These are phyloP conservation scores for Globisporangium canariense DNA, from an alignment of 352 stramenopile genomes.

Conservation along the genomic window DNA sequence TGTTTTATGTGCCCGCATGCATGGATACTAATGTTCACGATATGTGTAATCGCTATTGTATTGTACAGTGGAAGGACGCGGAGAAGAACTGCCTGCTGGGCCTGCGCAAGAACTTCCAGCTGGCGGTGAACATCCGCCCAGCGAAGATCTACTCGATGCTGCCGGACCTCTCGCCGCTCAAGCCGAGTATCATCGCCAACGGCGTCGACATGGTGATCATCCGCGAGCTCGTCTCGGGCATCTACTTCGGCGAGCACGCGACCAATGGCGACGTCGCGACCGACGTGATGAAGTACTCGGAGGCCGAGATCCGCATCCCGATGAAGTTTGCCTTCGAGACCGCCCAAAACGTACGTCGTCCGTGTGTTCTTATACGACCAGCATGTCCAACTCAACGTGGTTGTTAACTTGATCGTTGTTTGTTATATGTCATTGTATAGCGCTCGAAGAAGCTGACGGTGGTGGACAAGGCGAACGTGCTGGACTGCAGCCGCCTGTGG, in stretches of 20 bases:
- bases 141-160: constrained; percentile 98
- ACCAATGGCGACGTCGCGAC: constrained; percentile 65
- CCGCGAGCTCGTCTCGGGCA: constrained; percentile 97
- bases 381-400: not conserved
- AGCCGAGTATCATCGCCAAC: constrained; percentile 94
- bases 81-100: constrained; percentile 97
- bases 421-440: constrained; percentile 58
- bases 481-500: constrained; percentile 94
- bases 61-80: constrained; percentile 73
- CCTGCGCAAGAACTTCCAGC: constrained; percentile 96
- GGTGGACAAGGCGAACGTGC: constrained; percentile 99
- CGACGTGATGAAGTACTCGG: constrained; percentile 98
- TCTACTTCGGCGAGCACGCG: constrained; percentile 96
- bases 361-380: too few species aligned
- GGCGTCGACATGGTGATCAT: constrained; percentile 99
- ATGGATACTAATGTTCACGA: not conserved
- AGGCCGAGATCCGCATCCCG: constrained; percentile 87
- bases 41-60: not conserved
- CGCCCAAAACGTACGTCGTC: constrained; percentile 53
- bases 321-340: constrained; percentile 88
- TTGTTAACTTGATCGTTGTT: not conserved
- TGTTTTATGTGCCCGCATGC: not conserved
- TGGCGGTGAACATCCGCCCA: constrained; percentile 98
- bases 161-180: constrained; percentile 96
- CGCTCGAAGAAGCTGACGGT: constrained; percentile 93